Percentiles rank a stretch among this genome's conserved stretches.
These are phyloP conservation scores for Schwanniomyces sp. DNA, from an alignment of 805 yeast species.

Conservation along the genomic window DNA sequence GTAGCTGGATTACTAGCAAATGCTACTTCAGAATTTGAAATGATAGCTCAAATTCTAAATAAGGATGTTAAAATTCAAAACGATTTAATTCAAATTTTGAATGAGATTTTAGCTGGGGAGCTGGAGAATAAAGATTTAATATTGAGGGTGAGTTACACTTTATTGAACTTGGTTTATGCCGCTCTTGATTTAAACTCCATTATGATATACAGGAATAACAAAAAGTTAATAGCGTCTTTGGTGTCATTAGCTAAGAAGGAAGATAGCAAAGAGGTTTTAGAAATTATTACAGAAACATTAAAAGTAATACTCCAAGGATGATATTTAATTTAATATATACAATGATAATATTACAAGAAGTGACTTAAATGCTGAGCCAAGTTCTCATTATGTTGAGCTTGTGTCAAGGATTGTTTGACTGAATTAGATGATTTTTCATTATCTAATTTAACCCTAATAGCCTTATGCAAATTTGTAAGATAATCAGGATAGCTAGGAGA, in stretches of 20 bases:
- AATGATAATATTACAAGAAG: background rate
- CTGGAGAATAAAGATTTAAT: conserved; percentile 22
- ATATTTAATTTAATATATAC: background rate
- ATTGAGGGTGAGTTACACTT: conserved; percentile 22
- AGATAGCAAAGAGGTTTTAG: conserved; percentile 9
- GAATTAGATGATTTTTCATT: conserved; percentile 38
- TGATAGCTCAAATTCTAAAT: conserved; percentile 29
- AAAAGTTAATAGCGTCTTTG: conserved; percentile 8
- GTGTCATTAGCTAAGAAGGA: background rate
- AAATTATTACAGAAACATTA: conserved; percentile 14
- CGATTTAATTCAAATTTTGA: conserved; percentile 17
- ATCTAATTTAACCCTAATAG: conserved; percentile 52
- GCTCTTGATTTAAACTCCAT: conserved; percentile 5
- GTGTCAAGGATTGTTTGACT: conserved; percentile 25
- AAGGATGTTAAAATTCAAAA: conserved; percentile 10
- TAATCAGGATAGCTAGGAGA: conserved; percentile 64
- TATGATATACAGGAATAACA: conserved; percentile 3
- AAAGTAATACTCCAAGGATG: conserved; percentile 7
- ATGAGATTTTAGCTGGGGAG: conserved; percentile 24
- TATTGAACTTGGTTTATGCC: conserved; percentile 19
- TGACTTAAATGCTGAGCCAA: conserved; percentile 31
- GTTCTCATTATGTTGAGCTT: conserved; percentile 28
- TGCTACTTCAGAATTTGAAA: conserved; percentile 38
- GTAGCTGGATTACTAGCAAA: conserved; percentile 40
- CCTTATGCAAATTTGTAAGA: conserved; percentile 65